Conservation (phyloP, 805 yeast species). For the Phaffomyces antillensis region DNA sequence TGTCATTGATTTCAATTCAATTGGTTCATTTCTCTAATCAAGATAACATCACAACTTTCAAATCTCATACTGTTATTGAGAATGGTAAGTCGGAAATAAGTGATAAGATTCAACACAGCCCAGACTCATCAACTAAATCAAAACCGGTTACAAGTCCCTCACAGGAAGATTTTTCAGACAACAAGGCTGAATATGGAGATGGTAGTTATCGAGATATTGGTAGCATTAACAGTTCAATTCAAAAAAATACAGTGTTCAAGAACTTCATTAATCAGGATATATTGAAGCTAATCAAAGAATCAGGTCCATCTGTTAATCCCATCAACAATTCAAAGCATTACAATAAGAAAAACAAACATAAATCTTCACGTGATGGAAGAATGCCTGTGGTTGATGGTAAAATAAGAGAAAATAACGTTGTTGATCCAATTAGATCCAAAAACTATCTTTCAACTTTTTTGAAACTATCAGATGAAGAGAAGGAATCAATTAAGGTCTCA, state of each 20-base stretch:
- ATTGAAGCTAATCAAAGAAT: constrained; percentile 7
- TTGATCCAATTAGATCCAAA: constrained; percentile 21
- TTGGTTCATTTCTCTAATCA: background rate
- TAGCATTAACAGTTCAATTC: constrained; percentile 10
- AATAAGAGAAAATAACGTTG: constrained; percentile 17
- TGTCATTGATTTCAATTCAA: background rate
- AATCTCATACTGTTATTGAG: background rate
- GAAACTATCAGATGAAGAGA: constrained; percentile 12
- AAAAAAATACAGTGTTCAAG: constrained; percentile 9
- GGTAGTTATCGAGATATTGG: background rate
- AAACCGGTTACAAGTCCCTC: too few relatives aligned
- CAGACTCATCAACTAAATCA: background rate
- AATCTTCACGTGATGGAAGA: constrained; percentile 12
- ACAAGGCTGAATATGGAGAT: too few relatives aligned
- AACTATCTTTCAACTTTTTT: constrained; percentile 17
- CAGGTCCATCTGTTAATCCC: constrained; percentile 12
- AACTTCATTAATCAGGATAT: constrained; percentile 15
- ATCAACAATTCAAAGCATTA: constrained; percentile 22
- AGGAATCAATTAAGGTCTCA: constrained; percentile 11
- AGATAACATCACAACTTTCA: background rate
- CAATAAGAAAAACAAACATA: constrained; percentile 11
- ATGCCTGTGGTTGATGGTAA: constrained; percentile 22
- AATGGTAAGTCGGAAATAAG: background rate
- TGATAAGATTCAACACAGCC: background rate
- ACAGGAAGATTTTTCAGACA: too few relatives aligned